Evolutionary conservation across 2,329 filamentous ascomycete species (phyloP), one percentile per base, ranked within the genome.

Genomic region (Botrytis porri): DNA sequence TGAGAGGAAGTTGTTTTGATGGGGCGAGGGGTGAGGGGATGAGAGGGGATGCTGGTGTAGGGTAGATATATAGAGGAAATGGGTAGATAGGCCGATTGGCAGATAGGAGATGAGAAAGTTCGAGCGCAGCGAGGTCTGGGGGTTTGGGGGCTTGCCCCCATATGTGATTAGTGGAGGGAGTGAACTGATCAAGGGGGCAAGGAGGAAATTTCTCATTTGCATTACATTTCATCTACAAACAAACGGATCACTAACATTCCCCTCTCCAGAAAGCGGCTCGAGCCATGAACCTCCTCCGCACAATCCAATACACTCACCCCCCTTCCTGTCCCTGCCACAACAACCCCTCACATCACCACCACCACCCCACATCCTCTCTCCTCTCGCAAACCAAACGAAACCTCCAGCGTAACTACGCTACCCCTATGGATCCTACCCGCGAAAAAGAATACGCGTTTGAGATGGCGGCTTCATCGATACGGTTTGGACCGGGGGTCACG

Each of bases 401-500:
- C 65, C 80, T 82, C 32, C 80, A 83, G 69, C 78, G 88, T 48
- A 85, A 84, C 67, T 90, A 88, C 82, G 94, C 93, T n/a, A 95
- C 93, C 0, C 93, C 95, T 0, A 84, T 92, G 41, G 91, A 94
- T 79, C 83, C 87, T 14, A 87, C 88, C 3, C 88, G 90, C 76
- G 88, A 94, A 80, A 97, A 97, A 82, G 96, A 99, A 82, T 99
- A 99, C 84, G 96, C 96, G 22, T 99, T 99, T 81, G 96, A 99
- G 82, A 97, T 99, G 95, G 96, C 96, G 0, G 94, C 96, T 1
- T 1, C 93, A 92, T 41, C 51, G 51, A 98, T 99, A 80, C 90
- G 96, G 20, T 99, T 98, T 79, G 96, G 96, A 0, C 93, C 94
- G 0, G 96, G 96, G 9, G 93, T 92, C 73, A 99, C 96, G 37